Evolutionary conservation across 306 rosid genomes (phyloP), one percentile per base, ranked within the genome.

Genomic region (Medicago ruthenica): DNA sequence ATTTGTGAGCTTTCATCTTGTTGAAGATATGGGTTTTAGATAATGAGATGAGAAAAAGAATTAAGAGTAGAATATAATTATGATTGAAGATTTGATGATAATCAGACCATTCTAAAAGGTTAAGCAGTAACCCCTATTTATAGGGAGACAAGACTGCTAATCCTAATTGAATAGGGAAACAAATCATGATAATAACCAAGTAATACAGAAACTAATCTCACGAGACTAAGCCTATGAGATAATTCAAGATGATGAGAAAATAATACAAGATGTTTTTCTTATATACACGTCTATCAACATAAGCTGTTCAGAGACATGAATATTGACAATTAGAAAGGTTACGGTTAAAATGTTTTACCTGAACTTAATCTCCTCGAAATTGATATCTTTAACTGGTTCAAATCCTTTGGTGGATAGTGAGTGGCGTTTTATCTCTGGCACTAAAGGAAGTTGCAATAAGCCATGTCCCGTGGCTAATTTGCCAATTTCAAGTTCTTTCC

Each of bases 401-500:
- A 95, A 95, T 63, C 99, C 99, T 59, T 76, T 86, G 0, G 88
- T 86, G 69, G 97, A 90, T 79, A 92, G 96, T 17, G 88, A 75
- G 78, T 90, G 83, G 76, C 78, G 84, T 79, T 90, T 92, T 34
- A 95, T 87, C 87, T 95, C 97, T 2, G 96, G 71, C 91, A 92
- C 86, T 68, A 87, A 81, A 60, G 99, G 99, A 79, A 92, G 97
- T 87, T 85, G 93, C 84, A 95, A 83, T 39, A 95, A 76, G 69
- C 99, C 99, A 58, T 59, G 86, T 78, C 97, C 99, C 87, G 80
- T 92, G 79, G 91, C 97, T 87, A 89, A 82, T 79, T 90, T 95
- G 74, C 97, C 97, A 24, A 90, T 71, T 87, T 95, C 99, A 76
- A 95, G 99, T 75, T 95, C 97, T 84, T 90, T 95, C 97, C 93